phyloP scores from a whole-genome alignment of 208 protist genomes.

The Trypanosoma avium region DNA sequence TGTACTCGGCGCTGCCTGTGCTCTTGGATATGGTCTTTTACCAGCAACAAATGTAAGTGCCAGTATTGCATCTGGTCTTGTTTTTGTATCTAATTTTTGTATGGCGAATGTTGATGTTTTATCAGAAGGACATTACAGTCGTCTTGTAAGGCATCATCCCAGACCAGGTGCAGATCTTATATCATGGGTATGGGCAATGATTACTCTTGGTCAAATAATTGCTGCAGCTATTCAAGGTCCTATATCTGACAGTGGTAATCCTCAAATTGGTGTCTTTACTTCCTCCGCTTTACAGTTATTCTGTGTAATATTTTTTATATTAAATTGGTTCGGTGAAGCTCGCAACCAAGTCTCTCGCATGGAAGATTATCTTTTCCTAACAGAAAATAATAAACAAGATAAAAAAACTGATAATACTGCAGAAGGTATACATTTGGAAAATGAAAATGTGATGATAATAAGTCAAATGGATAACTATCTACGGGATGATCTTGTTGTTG shows the following conservation, averaged over 20 bases:
- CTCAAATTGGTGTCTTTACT: slow-evolving; percentile 32
- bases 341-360: slow-evolving; percentile 26
- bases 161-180: slow-evolving; percentile 29
- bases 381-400: not conserved
- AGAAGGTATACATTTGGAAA: not conserved
- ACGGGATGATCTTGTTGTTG: not conserved
- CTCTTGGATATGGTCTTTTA: slow-evolving; percentile 35
- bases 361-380: slow-evolving; percentile 24
- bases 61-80: slow-evolving; percentile 22
- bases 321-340: slow-evolving; percentile 49
- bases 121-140: slow-evolving; percentile 44
- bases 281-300: slow-evolving; percentile 29
- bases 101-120: slow-evolving; percentile 50
- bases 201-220: slow-evolving; percentile 31
- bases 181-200: slow-evolving; percentile 38
- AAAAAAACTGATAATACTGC: not conserved
- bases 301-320: slow-evolving; percentile 30
- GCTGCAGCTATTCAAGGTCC: slow-evolving; percentile 34
- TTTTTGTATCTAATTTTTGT: slow-evolving; percentile 37
- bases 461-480: too few species aligned
- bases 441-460: not conserved
- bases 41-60: slow-evolving; percentile 29
- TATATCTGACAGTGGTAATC: slow-evolving; percentile 30
- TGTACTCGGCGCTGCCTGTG: slow-evolving; percentile 23
- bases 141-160: slow-evolving; percentile 32